Evolutionary conservation across 495 filamentous ascomycete genomes (phyloP), one percentile per base, ranked within the genome.

Genomic region (Podospora tetraspora): DNA sequence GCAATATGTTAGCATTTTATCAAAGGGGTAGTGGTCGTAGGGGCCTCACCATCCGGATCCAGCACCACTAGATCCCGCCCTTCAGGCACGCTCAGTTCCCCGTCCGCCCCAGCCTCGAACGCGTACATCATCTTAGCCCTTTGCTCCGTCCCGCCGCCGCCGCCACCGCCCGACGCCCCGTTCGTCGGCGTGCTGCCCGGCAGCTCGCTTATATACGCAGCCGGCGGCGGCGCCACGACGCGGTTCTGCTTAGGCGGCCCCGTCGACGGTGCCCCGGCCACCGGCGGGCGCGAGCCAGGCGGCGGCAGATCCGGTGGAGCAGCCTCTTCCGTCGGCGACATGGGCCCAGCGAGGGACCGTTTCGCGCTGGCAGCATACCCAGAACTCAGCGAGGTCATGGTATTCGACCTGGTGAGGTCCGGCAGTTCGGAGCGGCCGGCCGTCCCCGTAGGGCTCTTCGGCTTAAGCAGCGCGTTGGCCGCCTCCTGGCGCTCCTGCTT

Each of bases 371-470:
- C 87, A 11, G 91, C 91, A 74, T 95, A 97, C 11, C 92, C 92
- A 0, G 95, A 97, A 76, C 91, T 94, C 27, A 96, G 80, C 24
- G 93, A 96, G 71, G 90, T 96, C 91, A 97, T 93, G 1, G 95
- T 99, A 74, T 97, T 92, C 69, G 88, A 90, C 32, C 96, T 86
- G 61, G 84, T 90, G 22, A 98, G 83, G 11, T 83, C 74, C 23
- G 84, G 83, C 37, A 85, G 73, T 71, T 87, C 85, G 22, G 82
- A 1, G 25, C 52, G 27, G 19, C 60, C 29, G 10, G 60, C 74
- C 67, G 83, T 76, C 59, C 81, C 77, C n/a, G 76, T 75, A 8
- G 76, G 67, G 1, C 72, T 78, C 7, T 74, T 69, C 2, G 82
- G 77, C 61, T 80, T 82, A 21, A 79, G 84, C 72, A 85, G 66